phyloP scores from a whole-genome alignment of 2,329 filamentous ascomycete species.

The Pestalotiopsis sp. region DNA sequence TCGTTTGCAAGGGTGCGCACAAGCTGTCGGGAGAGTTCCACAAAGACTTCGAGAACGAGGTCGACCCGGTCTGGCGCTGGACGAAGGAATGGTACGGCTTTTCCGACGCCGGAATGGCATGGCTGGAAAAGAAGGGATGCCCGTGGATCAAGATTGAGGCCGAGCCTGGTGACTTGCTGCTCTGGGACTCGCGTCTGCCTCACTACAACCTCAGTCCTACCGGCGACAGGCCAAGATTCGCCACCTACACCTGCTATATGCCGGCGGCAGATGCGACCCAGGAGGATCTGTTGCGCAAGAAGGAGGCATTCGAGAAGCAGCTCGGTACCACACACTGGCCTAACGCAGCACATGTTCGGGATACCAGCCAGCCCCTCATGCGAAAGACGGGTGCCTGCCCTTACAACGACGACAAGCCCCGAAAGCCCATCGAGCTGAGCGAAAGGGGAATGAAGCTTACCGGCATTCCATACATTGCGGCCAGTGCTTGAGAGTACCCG shows the following conservation, averaged over 20 bases:
- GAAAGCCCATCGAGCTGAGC: conserved; percentile 39
- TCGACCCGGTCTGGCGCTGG: conserved; percentile 36
- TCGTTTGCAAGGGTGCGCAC: conserved; percentile 33
- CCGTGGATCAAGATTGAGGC: conserved; percentile 40
- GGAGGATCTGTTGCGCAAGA: conserved; percentile 44
- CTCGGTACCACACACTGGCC: conserved; percentile 47
- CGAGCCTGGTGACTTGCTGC: conserved; percentile 44
- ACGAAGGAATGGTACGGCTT: conserved; percentile 38
- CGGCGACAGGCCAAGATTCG: conserved; percentile 31
- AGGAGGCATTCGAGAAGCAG: conserved; percentile 38
- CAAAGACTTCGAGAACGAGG: conserved; percentile 28
- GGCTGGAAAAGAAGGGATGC: conserved; percentile 35
- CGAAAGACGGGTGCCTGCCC: conserved; percentile 24
- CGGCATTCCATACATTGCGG: conserved; percentile 46
- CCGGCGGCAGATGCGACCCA: conserved; percentile 40
- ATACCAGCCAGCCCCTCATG: conserved; percentile 19
- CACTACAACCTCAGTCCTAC: conserved; percentile 43
- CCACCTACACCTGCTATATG: conserved; percentile 43
- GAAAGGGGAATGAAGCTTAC: conserved; percentile 48
- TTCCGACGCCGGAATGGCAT: conserved; percentile 37
- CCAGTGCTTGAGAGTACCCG: background rate
- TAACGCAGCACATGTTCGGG: conserved; percentile 29
- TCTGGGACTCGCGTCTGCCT: conserved; percentile 38
- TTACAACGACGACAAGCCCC: conserved; percentile 33
- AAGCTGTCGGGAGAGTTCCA: conserved; percentile 37